Evolutionary conservation across 2,329 filamentous ascomycete species (phyloP).

Genomic region (Xylariaceae sp.): DNA sequence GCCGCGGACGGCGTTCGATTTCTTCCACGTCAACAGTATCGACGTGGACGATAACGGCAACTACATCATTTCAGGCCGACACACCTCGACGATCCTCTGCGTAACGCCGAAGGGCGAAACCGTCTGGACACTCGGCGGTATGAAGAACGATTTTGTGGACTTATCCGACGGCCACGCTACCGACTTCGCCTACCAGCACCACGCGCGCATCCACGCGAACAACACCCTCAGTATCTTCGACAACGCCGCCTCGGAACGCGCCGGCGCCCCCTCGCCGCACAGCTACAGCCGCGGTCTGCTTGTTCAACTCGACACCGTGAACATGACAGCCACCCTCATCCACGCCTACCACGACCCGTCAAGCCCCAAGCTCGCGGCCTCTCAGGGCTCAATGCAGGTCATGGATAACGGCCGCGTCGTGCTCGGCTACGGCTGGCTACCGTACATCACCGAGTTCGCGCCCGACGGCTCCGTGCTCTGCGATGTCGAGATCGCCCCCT

Average conservation of each 20-base stretch:
- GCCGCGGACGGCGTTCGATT: conserved; percentile 31
- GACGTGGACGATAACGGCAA: conserved; percentile 33
- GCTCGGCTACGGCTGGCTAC: conserved; percentile 52
- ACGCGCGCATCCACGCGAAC: conserved; percentile 32
- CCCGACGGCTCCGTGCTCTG: conserved; percentile 46
- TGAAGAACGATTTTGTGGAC: conserved; percentile 34
- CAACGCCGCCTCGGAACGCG: conserved; percentile 30
- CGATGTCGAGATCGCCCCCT: conserved; percentile 37
- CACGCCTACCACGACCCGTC: conserved; percentile 37
- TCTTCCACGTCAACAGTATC: conserved; percentile 37
- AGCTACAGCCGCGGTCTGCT: conserved; percentile 40
- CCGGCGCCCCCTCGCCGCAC: conserved; percentile 19
- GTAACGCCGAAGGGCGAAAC: conserved; percentile 30
- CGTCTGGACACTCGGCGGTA: conserved; percentile 36
- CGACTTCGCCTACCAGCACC: conserved; percentile 38
- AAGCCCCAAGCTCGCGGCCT: conserved; percentile 30
- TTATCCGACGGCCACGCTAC: conserved; percentile 33
- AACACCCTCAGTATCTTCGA: conserved; percentile 36
- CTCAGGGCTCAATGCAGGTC: conserved; percentile 48
- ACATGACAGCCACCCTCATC: conserved; percentile 41
- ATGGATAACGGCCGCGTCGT: conserved; percentile 41
- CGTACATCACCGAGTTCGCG: conserved; percentile 43
- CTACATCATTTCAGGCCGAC: conserved; percentile 35
- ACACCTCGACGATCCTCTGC: conserved; percentile 30
- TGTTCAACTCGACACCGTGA: conserved; percentile 37